These are phyloP conservation scores for Termitomyces sp. DNA, from an alignment of 768 basidiomycete species.

Conservation along the genomic window DNA sequence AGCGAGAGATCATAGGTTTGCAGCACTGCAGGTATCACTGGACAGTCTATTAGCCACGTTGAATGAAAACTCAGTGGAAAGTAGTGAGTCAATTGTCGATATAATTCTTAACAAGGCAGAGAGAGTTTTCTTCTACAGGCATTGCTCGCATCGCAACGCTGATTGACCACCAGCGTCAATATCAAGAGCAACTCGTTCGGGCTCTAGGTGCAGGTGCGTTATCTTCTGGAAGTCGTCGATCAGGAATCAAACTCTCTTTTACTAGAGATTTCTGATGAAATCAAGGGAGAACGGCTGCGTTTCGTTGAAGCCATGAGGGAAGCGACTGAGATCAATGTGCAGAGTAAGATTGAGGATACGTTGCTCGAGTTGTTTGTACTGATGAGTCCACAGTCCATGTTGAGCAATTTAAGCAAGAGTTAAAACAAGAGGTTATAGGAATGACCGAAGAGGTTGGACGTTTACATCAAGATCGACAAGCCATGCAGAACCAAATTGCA, in stretches of 20 bases:
- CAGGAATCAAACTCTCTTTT: background rate
- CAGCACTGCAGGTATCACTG: constrained; percentile 36
- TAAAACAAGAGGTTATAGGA: constrained; percentile 67
- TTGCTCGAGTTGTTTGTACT: background rate
- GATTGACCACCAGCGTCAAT: constrained; percentile 65
- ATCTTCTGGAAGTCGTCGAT: background rate
- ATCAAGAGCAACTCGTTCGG: constrained; percentile 69
- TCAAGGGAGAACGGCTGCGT: constrained; percentile 78
- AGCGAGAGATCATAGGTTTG: constrained; percentile 32
- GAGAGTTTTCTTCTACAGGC: background rate
- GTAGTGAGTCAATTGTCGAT: constrained; percentile 10
- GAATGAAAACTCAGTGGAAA: constrained; percentile 16
- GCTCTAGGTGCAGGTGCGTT: constrained; percentile 58
- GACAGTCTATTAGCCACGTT: constrained; percentile 32
- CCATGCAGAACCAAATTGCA: constrained; percentile 66
- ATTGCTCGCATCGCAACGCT: constrained; percentile 42
- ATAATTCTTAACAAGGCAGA: background rate
- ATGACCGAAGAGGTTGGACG: constrained; percentile 74
- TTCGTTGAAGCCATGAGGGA: constrained; percentile 97
- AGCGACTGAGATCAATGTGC: constrained; percentile 84
- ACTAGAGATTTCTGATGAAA: constrained; percentile 76
- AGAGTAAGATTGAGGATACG: constrained; percentile 40
- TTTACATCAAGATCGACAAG: constrained; percentile 61
- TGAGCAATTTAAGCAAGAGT: constrained; percentile 82
- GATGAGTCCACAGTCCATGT: constrained; percentile 58